Evolutionary conservation across 345 rosid genomes (phyloP), one percentile per base, ranked within the genome.

Genomic region (Eutrema japonicum): DNA sequence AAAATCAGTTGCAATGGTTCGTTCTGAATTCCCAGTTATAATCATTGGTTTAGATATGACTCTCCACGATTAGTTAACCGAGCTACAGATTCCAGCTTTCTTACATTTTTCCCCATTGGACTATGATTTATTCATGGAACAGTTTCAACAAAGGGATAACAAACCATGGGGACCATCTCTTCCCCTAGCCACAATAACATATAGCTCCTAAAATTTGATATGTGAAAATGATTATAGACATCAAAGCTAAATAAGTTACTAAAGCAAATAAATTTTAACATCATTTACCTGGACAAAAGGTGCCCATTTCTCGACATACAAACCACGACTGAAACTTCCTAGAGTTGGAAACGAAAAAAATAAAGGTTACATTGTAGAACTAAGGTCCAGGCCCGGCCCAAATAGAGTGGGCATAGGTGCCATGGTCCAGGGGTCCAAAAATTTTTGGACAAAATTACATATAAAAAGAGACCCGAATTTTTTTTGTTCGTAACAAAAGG

Each of bases 131-230:
- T 22, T 22, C 26, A 22, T 22, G 26, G 98, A 80, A 95, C 82
- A 45, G 98, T 92, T 85, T 92, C 98, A 70, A 92, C 98, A 74
- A 87, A 96, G 10, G 96, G 96, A 72, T 90, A 96, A 79, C 98
- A 89, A 64, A 77, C 76, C 76, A 92, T 82, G 73, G 26, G 97
- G 88, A 63, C 83, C 82, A 75, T 89, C 94, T 81, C 85, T 92
- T 77, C 90, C 98, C 77, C 99, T 92, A 12, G 90, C 98, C 54
- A 95, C 97, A 66, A 92, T 85, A 79, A 95, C 97, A 45, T 96
- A 96, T 56, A 95, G 79, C 83, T 95, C 99, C 92, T 89, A 56
- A n/a, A 70, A 46, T 60, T 60, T 40, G 13, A 77, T 35, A 48
- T 10, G 52, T 42, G 26, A 22, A 66, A 35, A 46, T 36, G 47